Evolutionary conservation across 2,329 filamentous ascomycete species (phyloP).

Genomic region (Monilinia fructigena): DNA sequence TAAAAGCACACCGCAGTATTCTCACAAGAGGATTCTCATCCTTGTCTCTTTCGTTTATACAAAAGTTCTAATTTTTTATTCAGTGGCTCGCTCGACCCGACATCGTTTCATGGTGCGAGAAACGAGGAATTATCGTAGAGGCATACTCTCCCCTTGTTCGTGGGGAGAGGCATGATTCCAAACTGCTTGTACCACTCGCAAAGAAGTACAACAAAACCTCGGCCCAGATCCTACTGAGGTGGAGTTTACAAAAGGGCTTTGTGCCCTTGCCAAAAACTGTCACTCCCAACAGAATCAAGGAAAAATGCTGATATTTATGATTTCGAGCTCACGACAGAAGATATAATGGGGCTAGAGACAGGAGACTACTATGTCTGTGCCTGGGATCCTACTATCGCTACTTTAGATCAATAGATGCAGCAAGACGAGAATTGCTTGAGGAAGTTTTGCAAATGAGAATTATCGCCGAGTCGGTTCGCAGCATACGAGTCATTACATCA

Average conservation of each 20-base stretch:
- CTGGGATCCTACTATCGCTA: conserved; percentile 55
- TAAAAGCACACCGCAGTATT: not conserved
- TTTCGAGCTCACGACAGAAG: conserved; percentile 55
- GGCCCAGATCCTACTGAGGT: conserved; percentile 76
- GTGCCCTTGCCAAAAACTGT: conserved; percentile 74
- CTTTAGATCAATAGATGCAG: conserved; percentile 44
- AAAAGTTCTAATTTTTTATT: not conserved
- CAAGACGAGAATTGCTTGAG: not conserved
- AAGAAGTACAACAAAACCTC: conserved; percentile 71
- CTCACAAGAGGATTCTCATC: too few species aligned
- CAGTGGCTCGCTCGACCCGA: conserved; percentile 74
- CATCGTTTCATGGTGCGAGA: conserved; percentile 73
- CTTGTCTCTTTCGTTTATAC: not conserved
- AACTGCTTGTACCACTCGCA: conserved; percentile 61
- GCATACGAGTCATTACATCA: not conserved
- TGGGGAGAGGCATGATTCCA: conserved; percentile 70
- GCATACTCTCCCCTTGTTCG: conserved; percentile 61
- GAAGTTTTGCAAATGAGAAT: not conserved
- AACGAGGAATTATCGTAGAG: conserved; percentile 61
- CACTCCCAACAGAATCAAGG: conserved; percentile 62
- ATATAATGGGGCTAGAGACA: conserved; percentile 51
- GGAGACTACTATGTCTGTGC: conserved; percentile 53
- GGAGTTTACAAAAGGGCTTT: conserved; percentile 76
- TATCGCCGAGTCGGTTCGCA: too few species aligned
- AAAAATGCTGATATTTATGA: conserved; percentile 58